A percentile compares a stretch with the other conserved stretches of the same genome.
Evolutionary conservation across 2,329 filamentous ascomycete genomes (phyloP).

Genomic region (Lanzia echinophila): DNA sequence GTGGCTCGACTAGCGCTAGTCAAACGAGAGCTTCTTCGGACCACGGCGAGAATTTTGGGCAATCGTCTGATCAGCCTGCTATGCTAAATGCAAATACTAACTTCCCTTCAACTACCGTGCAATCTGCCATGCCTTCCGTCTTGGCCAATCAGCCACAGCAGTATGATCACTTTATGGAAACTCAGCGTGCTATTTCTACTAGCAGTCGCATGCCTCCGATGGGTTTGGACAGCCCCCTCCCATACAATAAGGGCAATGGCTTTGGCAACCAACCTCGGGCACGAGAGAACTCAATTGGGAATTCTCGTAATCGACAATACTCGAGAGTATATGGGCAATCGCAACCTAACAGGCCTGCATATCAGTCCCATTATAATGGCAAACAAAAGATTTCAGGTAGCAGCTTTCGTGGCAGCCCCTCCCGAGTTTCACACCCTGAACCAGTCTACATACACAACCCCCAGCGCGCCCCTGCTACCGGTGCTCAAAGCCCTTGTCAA

Average conservation of each 20-base stretch:
- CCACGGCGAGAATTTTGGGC: background rate
- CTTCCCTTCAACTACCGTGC: background rate
- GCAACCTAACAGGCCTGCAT: background rate
- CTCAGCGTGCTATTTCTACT: background rate
- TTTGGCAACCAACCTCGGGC: background rate
- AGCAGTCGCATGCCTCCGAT: background rate
- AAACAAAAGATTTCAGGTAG: background rate
- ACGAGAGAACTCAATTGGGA: background rate
- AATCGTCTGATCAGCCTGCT: background rate
- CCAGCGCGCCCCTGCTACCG: background rate
- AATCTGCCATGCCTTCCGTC: background rate
- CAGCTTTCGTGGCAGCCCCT: background rate
- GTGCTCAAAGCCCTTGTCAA: background rate
- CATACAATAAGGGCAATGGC: background rate
- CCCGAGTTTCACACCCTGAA: background rate
- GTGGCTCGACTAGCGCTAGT: background rate
- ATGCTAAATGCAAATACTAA: background rate
- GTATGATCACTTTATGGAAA: background rate
- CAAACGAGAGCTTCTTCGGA: background rate
- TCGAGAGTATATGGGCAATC: background rate
- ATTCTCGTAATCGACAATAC: background rate
- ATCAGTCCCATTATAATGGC: background rate
- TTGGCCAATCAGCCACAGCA: background rate
- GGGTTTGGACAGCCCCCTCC: background rate
- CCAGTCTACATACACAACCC: constrained; percentile 11